phyloP scores from a whole-genome alignment of 1,139 yeast genomes.

The Groenewaldozyma auringiensis region DNA sequence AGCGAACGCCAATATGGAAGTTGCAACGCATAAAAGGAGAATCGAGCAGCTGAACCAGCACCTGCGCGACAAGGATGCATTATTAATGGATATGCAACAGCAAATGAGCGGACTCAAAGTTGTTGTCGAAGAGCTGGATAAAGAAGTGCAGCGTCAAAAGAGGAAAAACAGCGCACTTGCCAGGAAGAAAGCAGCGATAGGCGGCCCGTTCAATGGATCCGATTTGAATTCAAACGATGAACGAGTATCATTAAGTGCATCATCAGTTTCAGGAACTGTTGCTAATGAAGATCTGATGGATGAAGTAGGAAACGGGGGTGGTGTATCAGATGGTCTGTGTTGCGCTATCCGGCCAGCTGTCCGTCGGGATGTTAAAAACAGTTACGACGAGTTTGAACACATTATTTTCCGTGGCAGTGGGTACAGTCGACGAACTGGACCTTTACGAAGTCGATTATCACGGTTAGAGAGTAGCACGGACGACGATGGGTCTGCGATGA shows the following conservation, averaged over 20 bases:
- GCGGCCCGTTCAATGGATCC: not conserved
- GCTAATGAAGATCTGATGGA: not conserved
- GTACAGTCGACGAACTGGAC: not conserved
- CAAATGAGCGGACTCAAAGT: slow-evolving; percentile 65
- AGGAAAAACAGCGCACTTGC: not conserved
- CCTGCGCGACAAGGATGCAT: slow-evolving; percentile 61
- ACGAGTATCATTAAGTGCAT: not conserved
- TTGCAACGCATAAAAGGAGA: slow-evolving; percentile 30
- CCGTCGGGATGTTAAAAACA: slow-evolving; percentile 15
- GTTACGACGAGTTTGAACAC: slow-evolving; percentile 7
- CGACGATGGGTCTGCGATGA: slow-evolving; percentile 4
- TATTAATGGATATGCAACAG: slow-evolving; percentile 57
- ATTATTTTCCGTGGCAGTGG: slow-evolving; percentile 1
- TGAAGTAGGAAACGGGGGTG: not conserved
- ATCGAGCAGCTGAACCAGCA: slow-evolving; percentile 57
- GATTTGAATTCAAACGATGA: not conserved
- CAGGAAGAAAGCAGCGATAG: not conserved
- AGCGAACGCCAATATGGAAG: slow-evolving; percentile 48
- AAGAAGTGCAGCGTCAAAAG: slow-evolving; percentile 23
- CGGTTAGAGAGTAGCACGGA: not conserved
- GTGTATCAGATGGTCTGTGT: slow-evolving; percentile 6
- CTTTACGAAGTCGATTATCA: not conserved
- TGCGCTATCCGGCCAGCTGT: slow-evolving; percentile 16
- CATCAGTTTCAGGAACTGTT: not conserved
- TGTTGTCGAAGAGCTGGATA: slow-evolving; percentile 42